Evolutionary conservation across 148 eudicot species (phyloP).

Genomic region (Rhododendron griersonianum): DNA sequence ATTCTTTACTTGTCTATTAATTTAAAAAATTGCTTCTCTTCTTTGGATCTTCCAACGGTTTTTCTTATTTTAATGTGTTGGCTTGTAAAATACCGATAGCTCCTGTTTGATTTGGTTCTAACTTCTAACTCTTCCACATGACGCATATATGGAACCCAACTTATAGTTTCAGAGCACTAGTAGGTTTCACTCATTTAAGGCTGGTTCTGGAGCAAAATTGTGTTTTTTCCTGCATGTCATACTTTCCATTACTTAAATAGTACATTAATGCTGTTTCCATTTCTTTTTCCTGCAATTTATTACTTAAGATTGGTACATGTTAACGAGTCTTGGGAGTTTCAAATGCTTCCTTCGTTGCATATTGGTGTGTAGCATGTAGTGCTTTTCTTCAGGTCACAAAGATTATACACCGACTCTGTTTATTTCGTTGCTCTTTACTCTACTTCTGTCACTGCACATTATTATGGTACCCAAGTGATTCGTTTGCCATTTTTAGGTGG

Average conservation of each 20-base stretch:
- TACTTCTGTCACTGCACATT: neutral
- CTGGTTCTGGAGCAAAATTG: neutral
- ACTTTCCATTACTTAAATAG: neutral
- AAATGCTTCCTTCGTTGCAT: neutral
- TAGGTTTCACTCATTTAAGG: neutral
- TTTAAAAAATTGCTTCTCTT: neutral
- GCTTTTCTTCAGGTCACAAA: neutral
- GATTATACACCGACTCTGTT: neutral
- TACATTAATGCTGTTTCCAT: neutral
- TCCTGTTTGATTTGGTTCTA: neutral
- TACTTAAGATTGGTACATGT: neutral
- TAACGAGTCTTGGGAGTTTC: neutral
- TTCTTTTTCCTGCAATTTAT: neutral
- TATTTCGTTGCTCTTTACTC: neutral
- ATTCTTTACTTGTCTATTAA: neutral
- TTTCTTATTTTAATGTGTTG: neutral
- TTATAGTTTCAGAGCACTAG: neutral
- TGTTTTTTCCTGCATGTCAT: neutral
- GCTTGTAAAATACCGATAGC: neutral
- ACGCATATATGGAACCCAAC: neutral
- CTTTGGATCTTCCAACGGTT: neutral
- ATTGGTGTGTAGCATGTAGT: neutral
- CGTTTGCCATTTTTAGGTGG: slow-evolving; percentile 46
- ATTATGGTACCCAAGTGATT: slow-evolving; percentile 12
- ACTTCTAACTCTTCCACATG: neutral